phyloP scores from a whole-genome alignment of 768 basidiomycete species.

The Agaricus subrufescens region DNA sequence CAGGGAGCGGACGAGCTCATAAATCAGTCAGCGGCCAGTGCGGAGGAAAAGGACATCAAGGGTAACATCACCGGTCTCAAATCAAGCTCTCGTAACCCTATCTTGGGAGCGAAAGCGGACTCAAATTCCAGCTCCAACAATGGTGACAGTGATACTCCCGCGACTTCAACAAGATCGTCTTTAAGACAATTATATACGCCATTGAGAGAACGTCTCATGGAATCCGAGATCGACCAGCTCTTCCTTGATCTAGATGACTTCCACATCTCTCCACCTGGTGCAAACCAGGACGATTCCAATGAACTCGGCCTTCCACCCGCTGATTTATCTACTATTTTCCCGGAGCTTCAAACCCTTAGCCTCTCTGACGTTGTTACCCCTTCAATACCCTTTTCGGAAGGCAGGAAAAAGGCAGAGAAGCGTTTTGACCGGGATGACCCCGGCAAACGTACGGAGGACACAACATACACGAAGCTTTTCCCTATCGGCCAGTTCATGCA shows the following conservation, averaged over 20 bases:
- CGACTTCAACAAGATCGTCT: constrained; percentile 32
- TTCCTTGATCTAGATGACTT: constrained; percentile 45
- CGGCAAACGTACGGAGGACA: constrained; percentile 76
- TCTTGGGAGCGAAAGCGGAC: constrained; percentile 39
- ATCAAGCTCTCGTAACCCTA: constrained; percentile 50
- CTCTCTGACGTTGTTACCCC: constrained; percentile 45
- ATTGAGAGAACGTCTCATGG: constrained; percentile 57
- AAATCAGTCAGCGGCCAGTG: background rate
- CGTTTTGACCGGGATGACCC: constrained; percentile 62
- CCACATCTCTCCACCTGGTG: constrained; percentile 16
- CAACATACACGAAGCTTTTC: constrained; percentile 68
- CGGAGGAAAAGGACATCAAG: constrained; percentile 4
- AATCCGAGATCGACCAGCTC: constrained; percentile 51
- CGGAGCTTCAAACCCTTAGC: constrained; percentile 66
- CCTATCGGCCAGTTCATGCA: constrained; percentile 78
- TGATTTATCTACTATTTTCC: constrained; percentile 71
- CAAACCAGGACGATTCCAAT: constrained; percentile 17
- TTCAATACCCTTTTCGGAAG: constrained; percentile 20
- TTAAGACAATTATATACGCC: constrained; percentile 48
- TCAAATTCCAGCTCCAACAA: constrained; percentile 29
- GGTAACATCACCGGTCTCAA: constrained; percentile 40
- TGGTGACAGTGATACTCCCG: constrained; percentile 28
- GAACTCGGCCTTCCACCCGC: constrained; percentile 27
- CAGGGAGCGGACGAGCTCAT: background rate
- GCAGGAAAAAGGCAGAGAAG: constrained; percentile 56